A percentile compares a stretch with the other conserved stretches of the same genome.
Conservation (phyloP, 768 basidiomycete species). For the Pleurotus tuber-regium region DNA sequence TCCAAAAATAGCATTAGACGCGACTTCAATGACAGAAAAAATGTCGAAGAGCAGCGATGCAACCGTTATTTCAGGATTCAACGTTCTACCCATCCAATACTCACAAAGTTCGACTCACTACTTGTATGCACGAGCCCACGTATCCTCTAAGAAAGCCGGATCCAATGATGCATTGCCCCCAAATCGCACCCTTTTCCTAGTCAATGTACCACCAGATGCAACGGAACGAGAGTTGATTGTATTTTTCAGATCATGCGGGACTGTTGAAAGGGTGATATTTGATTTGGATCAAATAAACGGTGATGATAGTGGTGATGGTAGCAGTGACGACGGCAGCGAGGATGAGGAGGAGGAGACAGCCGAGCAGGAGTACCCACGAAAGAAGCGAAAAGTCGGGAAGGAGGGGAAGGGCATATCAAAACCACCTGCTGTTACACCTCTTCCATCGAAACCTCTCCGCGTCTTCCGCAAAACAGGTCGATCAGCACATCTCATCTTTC, state of each 20-base stretch:
- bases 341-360: conserved; percentile 31
- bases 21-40: too few species aligned
- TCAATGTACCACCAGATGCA: conserved; percentile 87
- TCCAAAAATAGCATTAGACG: too few species aligned
- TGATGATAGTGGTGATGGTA: neutral
- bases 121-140: conserved; percentile 74
- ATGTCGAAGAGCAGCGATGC: neutral
- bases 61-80: conserved; percentile 38
- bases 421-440: conserved; percentile 53
- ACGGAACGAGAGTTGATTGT: conserved; percentile 75
- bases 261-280: conserved; percentile 73
- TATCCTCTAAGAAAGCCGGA: conserved; percentile 40
- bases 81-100: conserved; percentile 42
- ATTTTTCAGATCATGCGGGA: conserved; percentile 78
- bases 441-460: conserved; percentile 56
- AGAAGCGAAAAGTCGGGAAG: conserved; percentile 38
- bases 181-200: conserved; percentile 81
- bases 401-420: conserved; percentile 27
- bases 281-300: conserved; percentile 38
- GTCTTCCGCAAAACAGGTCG: conserved; percentile 60
- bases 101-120: conserved; percentile 55
- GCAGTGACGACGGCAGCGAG: conserved; percentile 40
- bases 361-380: conserved; percentile 33
- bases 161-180: conserved; percentile 37
- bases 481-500: conserved; percentile 67